Evolutionary conservation across 2,329 filamentous ascomycete genomes (phyloP).

Genomic region (Colletotrichum tropicale): DNA sequence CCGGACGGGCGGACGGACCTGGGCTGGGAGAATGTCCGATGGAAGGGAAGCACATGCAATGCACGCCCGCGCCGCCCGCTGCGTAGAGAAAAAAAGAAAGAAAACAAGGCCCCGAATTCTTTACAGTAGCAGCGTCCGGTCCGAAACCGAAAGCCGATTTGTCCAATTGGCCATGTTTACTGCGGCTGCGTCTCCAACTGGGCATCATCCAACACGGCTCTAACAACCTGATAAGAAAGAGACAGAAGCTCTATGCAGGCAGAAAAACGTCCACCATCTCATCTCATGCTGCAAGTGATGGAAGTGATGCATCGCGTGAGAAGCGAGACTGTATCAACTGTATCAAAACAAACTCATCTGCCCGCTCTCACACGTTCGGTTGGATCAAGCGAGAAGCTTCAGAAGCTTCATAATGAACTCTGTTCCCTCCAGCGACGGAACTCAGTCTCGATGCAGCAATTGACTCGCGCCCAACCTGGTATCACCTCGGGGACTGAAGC

Average conservation of each 20-base stretch:
- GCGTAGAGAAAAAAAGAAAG: not conserved
- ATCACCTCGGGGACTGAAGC: not conserved
- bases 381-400: not conserved
- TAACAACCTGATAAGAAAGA: not conserved
- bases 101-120: not conserved
- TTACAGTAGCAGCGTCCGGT: not conserved
- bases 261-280: not conserved
- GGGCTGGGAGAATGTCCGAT: not conserved
- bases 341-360: not conserved
- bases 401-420: not conserved
- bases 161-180: not conserved
- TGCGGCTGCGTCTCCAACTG: not conserved
- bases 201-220: no score
- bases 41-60: not conserved
- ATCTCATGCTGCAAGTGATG: not conserved
- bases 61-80: no score
- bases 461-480: not conserved
- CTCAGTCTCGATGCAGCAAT: not conserved
- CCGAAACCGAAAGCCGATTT: not conserved
- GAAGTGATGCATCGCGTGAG: no score
- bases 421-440: not conserved
- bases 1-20: not conserved
- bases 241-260: not conserved
- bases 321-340: not conserved
- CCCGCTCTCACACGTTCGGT: not conserved